A percentile compares a stretch with the other conserved stretches of the same genome.
These are phyloP conservation scores for Phytomonas sp. DNA, from an alignment of 208 protist species.

Conservation along the genomic window DNA sequence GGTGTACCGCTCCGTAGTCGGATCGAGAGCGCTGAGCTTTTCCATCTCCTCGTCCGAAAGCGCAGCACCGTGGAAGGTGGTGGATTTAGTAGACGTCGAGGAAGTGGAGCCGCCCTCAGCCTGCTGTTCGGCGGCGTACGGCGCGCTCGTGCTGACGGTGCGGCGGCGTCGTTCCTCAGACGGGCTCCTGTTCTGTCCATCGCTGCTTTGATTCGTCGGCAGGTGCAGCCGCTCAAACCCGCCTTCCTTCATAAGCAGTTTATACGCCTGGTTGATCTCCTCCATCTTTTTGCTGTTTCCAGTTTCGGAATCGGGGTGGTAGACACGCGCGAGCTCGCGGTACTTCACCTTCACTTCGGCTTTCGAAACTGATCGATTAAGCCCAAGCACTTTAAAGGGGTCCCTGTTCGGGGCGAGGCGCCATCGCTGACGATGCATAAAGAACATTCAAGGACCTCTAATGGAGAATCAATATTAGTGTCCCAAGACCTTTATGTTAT, in stretches of 20 bases:
- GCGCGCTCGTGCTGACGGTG: conserved; percentile 12
- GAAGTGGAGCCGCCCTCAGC: neutral
- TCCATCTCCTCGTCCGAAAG: conserved; percentile 56
- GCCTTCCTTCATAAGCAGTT: conserved; percentile 73
- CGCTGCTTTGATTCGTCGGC: neutral
- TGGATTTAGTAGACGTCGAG: neutral
- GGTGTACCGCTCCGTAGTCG: conserved; percentile 55
- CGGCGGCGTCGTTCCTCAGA: conserved; percentile 16
- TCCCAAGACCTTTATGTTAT: conserved; percentile 3
- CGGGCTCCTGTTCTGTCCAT: conserved; percentile 12
- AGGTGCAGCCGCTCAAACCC: conserved; percentile 66
- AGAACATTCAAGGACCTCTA: no score
- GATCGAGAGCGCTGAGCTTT: conserved; percentile 63
- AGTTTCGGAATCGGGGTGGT: conserved; percentile 65
- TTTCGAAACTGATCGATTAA: conserved; percentile 56
- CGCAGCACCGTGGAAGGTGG: neutral
- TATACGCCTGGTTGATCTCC: conserved; percentile 81
- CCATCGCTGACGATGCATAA: neutral
- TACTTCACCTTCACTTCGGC: conserved; percentile 78
- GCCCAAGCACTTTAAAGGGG: conserved; percentile 65
- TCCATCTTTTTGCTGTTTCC: conserved; percentile 74
- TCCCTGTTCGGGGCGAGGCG: conserved; percentile 17
- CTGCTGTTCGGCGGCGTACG: conserved; percentile 34
- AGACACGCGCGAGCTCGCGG: conserved; percentile 68
- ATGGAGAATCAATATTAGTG: no score